phyloP scores from a whole-genome alignment of 2,329 filamentous ascomycete species.

The Ceratocystis harringtonii region DNA sequence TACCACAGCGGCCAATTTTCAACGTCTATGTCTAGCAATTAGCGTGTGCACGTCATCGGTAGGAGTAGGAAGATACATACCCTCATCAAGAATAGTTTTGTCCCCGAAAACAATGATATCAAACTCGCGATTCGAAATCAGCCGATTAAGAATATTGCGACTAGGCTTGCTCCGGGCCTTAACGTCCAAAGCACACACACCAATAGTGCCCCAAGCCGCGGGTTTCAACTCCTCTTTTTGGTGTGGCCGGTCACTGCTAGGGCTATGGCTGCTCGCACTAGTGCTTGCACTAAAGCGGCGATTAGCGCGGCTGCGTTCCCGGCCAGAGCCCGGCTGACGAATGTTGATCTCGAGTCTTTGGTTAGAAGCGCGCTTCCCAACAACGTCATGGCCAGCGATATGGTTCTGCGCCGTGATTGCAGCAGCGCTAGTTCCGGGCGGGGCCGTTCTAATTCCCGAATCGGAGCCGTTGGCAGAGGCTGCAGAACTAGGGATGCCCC shows the following conservation, averaged over 20 bases:
- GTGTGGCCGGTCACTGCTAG: conserved; percentile 52
- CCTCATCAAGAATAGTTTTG: conserved; percentile 94
- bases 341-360: conserved; percentile 17
- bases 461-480: conserved; percentile 41
- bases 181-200: conserved; percentile 86
- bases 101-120: conserved; percentile 97
- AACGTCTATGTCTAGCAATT: conserved; percentile 39
- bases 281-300: conserved; percentile 71
- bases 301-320: conserved; percentile 54
- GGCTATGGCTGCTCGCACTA: conserved; percentile 65
- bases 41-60: not conserved
- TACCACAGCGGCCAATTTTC: conserved; percentile 90
- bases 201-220: conserved; percentile 55
- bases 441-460: conserved; percentile 21
- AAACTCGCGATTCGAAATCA: conserved; percentile 83
- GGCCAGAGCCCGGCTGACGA: conserved; percentile 34
- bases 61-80: conserved; percentile 26
- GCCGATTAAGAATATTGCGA: conserved; percentile 81
- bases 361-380: conserved; percentile 6
- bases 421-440: conserved; percentile 8
- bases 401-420: conserved; percentile 11
- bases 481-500: conserved; percentile 36
- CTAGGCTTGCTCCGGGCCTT: conserved; percentile 96
- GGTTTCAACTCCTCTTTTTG: conserved; percentile 48
- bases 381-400: conserved; percentile 17